Base-by-base conservation (phyloP, 805 yeast genomes). In the Pichia paraexigua region DNA sequence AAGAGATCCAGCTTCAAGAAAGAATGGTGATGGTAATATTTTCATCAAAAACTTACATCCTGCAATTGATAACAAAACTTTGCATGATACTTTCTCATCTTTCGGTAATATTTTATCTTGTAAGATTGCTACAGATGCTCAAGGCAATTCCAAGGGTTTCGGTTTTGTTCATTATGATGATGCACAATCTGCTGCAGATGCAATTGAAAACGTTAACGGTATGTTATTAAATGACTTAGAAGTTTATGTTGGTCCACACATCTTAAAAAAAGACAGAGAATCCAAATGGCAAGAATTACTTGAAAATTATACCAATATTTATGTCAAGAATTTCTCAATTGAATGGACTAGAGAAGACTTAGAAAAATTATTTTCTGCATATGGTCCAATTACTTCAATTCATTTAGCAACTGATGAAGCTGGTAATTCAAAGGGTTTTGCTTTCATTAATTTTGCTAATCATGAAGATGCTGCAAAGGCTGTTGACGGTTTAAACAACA, bases 1-100 rank as follows among this genome's bases (percentile, higher is more conserved):
- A 79, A 89, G 98, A 76, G 98, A 94, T 71, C 98, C 99, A 59
- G 80, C 96, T 56, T 72, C 83, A 65, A 87, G 99, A 80, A 88
- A 85, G 79, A 84, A 84, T 68, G 97, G 97, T 71, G 85, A 88
- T 58, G 97, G 97, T 67, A 94, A 94, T 81, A 84, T 94, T 61
- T 94, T 86, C 82, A 92, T 94, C 78, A 94, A 94, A 84, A 94
- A 94, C 82, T 83, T 94, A 75, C 97, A 92, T 73, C 95, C 96
- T 56, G 96, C 88, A 66, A 94, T 94, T 66, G 99, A 94, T 77
- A 92, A 94, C 89, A 92, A 92, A 82, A 95, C 97, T 64, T 80
- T 94, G 66, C 96, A 91, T 75, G 99, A 94, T 72, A 94, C 99
- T 55, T 94, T 94, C 78, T 81, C 95, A 58, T 95, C 95, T 54